Conservation (phyloP, 495 filamentous ascomycete genomes). For the Talaromyces nanjingensis region DNA sequence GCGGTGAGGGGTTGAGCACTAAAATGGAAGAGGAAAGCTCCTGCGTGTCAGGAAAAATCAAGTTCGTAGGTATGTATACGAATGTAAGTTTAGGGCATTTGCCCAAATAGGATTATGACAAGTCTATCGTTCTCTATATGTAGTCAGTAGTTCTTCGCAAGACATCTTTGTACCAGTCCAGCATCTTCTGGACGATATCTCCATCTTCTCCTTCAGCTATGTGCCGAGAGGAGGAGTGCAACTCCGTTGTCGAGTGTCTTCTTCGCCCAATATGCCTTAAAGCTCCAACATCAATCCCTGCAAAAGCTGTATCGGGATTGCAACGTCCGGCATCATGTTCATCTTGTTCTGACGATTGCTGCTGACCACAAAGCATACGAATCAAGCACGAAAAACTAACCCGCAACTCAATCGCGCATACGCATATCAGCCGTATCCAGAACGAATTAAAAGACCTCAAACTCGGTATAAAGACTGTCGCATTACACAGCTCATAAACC, state of each 20-base stretch:
- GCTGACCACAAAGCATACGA: conserved; percentile 13
- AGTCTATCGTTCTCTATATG: not conserved
- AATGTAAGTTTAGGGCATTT: not conserved
- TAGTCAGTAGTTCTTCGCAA: not conserved
- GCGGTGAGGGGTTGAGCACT: too few species aligned
- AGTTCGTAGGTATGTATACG: not conserved
- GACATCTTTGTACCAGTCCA: not conserved
- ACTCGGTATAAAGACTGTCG: not conserved
- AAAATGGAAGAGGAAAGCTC: too few species aligned
- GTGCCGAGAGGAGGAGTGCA: not conserved
- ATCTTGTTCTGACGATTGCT: not conserved
- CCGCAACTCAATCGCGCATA: not conserved
- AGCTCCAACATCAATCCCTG: not conserved
- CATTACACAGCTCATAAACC: conserved; percentile 1
- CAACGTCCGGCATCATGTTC: not conserved
- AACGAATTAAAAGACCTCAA: conserved; percentile 6
- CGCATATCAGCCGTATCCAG: conserved; percentile 6
- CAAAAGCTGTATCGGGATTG: not conserved
- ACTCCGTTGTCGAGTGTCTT: not conserved
- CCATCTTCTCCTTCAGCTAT: not conserved
- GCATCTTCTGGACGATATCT: not conserved
- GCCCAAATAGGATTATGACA: not conserved
- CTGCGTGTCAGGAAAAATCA: too few species aligned
- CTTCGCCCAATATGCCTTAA: not conserved
- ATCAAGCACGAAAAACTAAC: conserved; percentile 6